Evolutionary conservation across 2,329 filamentous ascomycete genomes (phyloP), one percentile per base, ranked within the genome.

Genomic region (Penicillium sp.): DNA sequence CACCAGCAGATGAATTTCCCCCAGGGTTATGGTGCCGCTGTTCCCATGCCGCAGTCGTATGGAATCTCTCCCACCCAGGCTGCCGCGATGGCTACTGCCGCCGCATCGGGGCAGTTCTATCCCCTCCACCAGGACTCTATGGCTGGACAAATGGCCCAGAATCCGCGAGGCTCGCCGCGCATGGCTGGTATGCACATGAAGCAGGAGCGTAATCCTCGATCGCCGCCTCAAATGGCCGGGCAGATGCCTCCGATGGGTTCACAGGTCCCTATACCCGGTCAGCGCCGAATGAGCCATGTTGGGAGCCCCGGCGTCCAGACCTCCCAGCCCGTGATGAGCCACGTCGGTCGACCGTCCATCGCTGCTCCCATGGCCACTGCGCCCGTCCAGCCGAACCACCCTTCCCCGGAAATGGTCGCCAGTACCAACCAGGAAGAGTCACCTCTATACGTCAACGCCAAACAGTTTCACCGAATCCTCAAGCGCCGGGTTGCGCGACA

Each of bases 391-490:
- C 76, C 79, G 53, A 84, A 85, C 70, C 79, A 80, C 52, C 82
- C 87, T 52, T 91, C 89, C 1, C 87, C 89, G 6, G 90, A 96
- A 65, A 81, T 93, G 60, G 79, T 86, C 1, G 75, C 85, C 6
- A 77, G 78, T 79, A 11, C 82, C 84, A 57, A 57, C 35, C 57
- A 59, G 3, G 93, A 97, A 67, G 93, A 98, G 65, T 91, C 91
- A 0, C 93, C 93, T 0, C 75, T 98, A 1, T 98, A 98, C 60
- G 93, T 98, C 62, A 98, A 98, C 62, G 93, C 93, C 4, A 98
- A 98, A 69, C 93, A 98, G 63, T 98, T 98, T 59, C 93, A 98
- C 66, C 86, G 93, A 22, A 98, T 98, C 40, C 72, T 98, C 44
- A 97, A 98, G 76, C 81, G 93, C 47, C 82, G 93, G 49, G 89